A percentile compares a stretch with the other conserved stretches of the same genome.
Evolutionary conservation across 805 yeast species (phyloP).

Genomic region (Schizosaccharomyces cryophilus): DNA sequence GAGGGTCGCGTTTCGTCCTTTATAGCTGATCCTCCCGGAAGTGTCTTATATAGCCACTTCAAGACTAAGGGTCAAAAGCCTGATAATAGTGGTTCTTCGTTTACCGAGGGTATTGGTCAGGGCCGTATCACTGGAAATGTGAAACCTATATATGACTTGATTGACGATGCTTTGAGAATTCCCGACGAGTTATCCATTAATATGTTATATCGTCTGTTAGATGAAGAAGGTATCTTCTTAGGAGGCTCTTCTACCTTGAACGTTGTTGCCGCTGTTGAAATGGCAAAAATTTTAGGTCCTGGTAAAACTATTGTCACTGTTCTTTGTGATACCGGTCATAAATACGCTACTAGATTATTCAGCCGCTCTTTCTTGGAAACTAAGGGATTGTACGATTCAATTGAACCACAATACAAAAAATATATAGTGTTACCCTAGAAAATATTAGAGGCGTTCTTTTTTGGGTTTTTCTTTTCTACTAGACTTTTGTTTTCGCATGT

Average conservation of each 20-base stretch:
- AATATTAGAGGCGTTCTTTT: background rate
- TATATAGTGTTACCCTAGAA: slow-evolving; percentile 25
- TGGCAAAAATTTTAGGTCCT: slow-evolving; percentile 48
- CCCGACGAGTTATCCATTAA: slow-evolving; percentile 60
- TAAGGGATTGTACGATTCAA: slow-evolving; percentile 33
- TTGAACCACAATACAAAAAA: slow-evolving; percentile 48
- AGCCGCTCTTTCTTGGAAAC: slow-evolving; percentile 50
- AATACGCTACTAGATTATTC: slow-evolving; percentile 26
- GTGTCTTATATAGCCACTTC: slow-evolving; percentile 57
- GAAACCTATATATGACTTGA: slow-evolving; percentile 38
- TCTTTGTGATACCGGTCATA: slow-evolving; percentile 70
- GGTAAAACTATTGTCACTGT: slow-evolving; percentile 69
- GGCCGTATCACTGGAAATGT: slow-evolving; percentile 75
- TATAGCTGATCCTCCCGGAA: slow-evolving; percentile 87
- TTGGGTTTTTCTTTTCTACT: background rate
- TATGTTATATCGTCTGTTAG: slow-evolving; percentile 61
- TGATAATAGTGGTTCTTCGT: slow-evolving; percentile 58
- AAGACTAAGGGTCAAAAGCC: slow-evolving; percentile 41
- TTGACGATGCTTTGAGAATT: slow-evolving; percentile 61
- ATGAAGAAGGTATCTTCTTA: slow-evolving; percentile 71
- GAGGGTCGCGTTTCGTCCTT: slow-evolving; percentile 35
- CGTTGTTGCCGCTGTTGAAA: slow-evolving; percentile 65
- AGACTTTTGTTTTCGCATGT: background rate
- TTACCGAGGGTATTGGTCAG: slow-evolving; percentile 92
- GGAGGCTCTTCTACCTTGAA: slow-evolving; percentile 84